Percentiles rank a stretch among this genome's conserved stretches.
phyloP scores from a whole-genome alignment of 352 stramenopile species.

The Phytophthora tentaculata region DNA sequence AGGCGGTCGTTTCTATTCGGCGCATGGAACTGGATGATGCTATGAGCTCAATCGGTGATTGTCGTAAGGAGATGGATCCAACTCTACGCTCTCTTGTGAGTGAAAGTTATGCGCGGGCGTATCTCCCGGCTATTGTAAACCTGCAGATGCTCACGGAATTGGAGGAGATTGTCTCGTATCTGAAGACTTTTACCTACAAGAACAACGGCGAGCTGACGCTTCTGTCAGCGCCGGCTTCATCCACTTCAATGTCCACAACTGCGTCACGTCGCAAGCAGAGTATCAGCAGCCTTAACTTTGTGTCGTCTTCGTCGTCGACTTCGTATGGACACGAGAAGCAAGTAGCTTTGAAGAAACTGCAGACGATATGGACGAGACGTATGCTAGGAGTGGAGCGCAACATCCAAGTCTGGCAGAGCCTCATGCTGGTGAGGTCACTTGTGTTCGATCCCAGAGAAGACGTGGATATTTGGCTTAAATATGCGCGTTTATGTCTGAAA shows the following conservation, averaged over 20 bases:
- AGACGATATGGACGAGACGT: constrained; percentile 85
- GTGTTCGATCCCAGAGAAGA: constrained; percentile 92
- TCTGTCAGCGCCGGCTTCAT: constrained; percentile 51
- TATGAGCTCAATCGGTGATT: constrained; percentile 92
- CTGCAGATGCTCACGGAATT: constrained; percentile 98
- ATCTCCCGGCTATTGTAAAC: constrained; percentile 96
- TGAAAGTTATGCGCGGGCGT: constrained; percentile 97
- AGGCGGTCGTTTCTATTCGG: constrained; percentile 95
- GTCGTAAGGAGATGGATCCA: constrained; percentile 95
- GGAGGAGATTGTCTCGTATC: constrained; percentile 89
- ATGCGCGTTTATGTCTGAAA: constrained; percentile 92
- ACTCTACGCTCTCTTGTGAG: constrained; percentile 97
- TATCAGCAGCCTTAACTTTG: constrained; percentile 84
- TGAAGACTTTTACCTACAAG: constrained; percentile 80
- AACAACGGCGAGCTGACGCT: constrained; percentile 84
- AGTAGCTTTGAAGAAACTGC: constrained; percentile 72
- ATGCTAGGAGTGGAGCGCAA: constrained; percentile 96
- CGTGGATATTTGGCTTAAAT: constrained; percentile 95
- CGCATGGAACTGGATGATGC: constrained; percentile 94
- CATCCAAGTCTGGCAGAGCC: constrained; percentile 93
- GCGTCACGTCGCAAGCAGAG: constrained; percentile 68
- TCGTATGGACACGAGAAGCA: constrained; percentile 81
- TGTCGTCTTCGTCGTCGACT: constrained; percentile 73
- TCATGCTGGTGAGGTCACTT: constrained; percentile 96
- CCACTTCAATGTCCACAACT: constrained; percentile 32